Conservation (phyloP, 768 basidiomycete genomes). For the Lentinula boryana region DNA sequence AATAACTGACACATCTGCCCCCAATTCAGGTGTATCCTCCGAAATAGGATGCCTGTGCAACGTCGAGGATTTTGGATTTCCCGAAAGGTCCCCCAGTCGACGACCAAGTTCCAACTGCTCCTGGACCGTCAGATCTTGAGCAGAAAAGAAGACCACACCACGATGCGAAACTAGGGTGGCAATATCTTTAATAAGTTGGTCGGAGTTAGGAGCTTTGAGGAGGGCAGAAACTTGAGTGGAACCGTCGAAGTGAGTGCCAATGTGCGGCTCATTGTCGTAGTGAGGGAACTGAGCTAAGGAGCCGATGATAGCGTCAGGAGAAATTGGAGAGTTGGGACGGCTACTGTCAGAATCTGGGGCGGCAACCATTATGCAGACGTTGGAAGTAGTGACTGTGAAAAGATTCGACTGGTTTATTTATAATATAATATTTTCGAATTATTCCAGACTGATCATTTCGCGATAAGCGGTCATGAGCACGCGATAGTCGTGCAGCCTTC, state of each 20-base stretch:
- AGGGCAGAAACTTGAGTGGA: constrained; percentile 41
- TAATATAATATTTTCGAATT: background rate
- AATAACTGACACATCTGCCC: constrained; percentile 49
- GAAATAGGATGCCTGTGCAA: constrained; percentile 56
- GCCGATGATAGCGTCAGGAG: constrained; percentile 18
- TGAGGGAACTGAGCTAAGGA: constrained; percentile 29
- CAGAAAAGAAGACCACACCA: constrained; percentile 61
- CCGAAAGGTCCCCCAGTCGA: constrained; percentile 42
- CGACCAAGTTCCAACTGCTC: constrained; percentile 46
- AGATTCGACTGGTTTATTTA: background rate
- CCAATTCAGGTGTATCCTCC: constrained; percentile 40
- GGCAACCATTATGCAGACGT: background rate
- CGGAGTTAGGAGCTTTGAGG: constrained; percentile 37
- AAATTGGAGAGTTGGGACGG: background rate
- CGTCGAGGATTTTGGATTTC: constrained; percentile 38
- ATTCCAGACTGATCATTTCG: background rate
- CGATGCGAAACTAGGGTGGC: constrained; percentile 48
- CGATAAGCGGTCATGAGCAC: background rate
- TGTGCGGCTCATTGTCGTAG: constrained; percentile 42
- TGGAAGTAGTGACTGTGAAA: background rate
- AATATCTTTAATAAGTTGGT: constrained; percentile 48
- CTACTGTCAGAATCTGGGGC: constrained; percentile 2
- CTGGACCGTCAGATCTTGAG: constrained; percentile 42
- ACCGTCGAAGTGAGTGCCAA: constrained; percentile 48
- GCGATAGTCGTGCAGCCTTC: background rate